Evolutionary conservation across 495 filamentous ascomycete genomes (phyloP), one percentile per base, ranked within the genome.

Genomic region (Emericellopsis terricola): DNA sequence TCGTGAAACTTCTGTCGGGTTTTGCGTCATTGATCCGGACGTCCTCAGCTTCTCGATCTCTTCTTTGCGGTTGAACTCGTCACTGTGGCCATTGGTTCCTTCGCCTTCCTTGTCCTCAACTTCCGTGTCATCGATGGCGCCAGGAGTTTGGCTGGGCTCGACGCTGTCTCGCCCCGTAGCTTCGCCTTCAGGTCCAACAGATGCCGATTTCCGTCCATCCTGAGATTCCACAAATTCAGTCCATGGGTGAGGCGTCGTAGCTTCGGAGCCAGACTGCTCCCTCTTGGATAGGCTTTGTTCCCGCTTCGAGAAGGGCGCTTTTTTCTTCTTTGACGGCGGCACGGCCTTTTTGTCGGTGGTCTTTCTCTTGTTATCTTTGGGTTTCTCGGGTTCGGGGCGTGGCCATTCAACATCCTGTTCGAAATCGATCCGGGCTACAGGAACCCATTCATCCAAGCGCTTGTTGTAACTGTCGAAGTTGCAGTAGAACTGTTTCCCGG

Each of bases 391-490:
- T n/a, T 70, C 64, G 19, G 60, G 56, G 41, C 54, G 68, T 6
- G 65, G 67, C 65, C 65, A 69, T 33, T 69, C 65, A 29, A 71
- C 65, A 15, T 69, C 65, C 33, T 63, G 59, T 8, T 53, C 52
- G 31, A 96, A 75, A 49, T 96, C 82, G 41, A 97, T 78, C 8
- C 87, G 70, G 27, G 69, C 60, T 21, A 77, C 69, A 1, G 76
- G 62, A 28, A 96, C 70, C 91, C 91, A 96, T 68, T 97, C 87
- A 55, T 97, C 89, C 13, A 97, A 69, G 61, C 89, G 89, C 50
- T 97, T 97, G 61, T 97, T 97, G 71, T 94, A 97, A 42, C 94
- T 91, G 38, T 94, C 83, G 55, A 96, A 97, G 53, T 97, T 92
- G 44, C 93, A 87, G 50, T 94, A 94, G 49, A 84, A 93, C 36